These are phyloP conservation scores for Botrytis hyacinthi DNA, from an alignment of 2,329 filamentous ascomycete genomes.

Conservation along the genomic window DNA sequence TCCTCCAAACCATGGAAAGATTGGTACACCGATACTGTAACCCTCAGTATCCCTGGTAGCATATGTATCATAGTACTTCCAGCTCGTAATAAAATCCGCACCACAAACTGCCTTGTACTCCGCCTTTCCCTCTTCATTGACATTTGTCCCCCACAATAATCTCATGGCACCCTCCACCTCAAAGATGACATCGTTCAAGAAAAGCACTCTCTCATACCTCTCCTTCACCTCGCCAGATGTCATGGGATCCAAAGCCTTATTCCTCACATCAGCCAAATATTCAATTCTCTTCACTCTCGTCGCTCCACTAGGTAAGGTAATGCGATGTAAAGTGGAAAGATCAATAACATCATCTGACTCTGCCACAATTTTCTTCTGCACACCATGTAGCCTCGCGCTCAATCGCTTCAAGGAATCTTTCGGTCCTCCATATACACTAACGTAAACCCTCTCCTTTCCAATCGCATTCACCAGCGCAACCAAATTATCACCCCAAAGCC, in stretches of 20 bases:
- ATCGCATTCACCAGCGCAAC: conserved; percentile 62
- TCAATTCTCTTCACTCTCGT: conserved; percentile 69
- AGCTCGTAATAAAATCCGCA: conserved; percentile 66
- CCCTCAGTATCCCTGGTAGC: conserved; percentile 67
- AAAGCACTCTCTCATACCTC: conserved; percentile 57
- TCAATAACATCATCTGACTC: conserved; percentile 55
- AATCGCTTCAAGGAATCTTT: conserved; percentile 54
- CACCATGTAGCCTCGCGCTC: conserved; percentile 47
- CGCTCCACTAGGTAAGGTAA: conserved; percentile 61
- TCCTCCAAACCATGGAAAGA: conserved; percentile 65
- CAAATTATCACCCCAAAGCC: conserved; percentile 62
- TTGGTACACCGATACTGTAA: conserved; percentile 59
- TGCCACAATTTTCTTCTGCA: conserved; percentile 46
- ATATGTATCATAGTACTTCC: conserved; percentile 72
- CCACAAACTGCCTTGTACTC: conserved; percentile 69
- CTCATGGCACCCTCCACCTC: conserved; percentile 52
- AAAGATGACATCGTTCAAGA: conserved; percentile 65
- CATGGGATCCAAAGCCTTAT: conserved; percentile 65
- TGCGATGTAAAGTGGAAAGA: conserved; percentile 53
- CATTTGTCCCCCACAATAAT: conserved; percentile 62
- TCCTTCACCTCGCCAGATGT: conserved; percentile 43
- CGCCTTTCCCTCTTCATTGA: conserved; percentile 47
- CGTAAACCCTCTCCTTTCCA: conserved; percentile 64
- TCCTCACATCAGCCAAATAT: conserved; percentile 70
- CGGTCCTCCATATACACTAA: conserved; percentile 68